Conservation (phyloP, 2,329 filamentous ascomycete genomes). For the Colletotrichum paranaense region DNA sequence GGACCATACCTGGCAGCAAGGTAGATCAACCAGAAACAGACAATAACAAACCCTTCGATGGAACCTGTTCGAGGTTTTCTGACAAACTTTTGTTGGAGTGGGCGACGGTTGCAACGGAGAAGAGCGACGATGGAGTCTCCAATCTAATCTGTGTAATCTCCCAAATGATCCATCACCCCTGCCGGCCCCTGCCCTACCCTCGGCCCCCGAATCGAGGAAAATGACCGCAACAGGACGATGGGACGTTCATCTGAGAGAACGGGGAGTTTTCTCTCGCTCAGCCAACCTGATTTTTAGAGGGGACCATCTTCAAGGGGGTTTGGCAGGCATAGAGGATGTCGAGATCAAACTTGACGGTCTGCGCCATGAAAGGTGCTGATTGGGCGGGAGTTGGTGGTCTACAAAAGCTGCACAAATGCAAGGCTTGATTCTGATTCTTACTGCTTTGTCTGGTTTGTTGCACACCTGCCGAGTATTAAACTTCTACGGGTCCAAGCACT, state of each 20-base stretch:
- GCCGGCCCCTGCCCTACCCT: neutral
- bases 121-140: neutral
- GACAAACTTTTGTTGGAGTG: neutral
- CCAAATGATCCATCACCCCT: neutral
- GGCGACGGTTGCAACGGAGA: neutral
- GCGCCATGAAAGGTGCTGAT: neutral
- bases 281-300: conserved; percentile 29
- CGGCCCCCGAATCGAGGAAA: conserved; percentile 18
- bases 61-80: too few relatives aligned
- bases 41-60: neutral
- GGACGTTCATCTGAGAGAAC: conserved; percentile 18
- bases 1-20: neutral
- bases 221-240: conserved; percentile 10
- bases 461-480: neutral
- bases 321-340: neutral
- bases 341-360: neutral
- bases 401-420: neutral
- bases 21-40: neutral
- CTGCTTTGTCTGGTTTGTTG: neutral
- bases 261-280: neutral
- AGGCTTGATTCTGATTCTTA: neutral
- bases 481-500: neutral
- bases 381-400: neutral
- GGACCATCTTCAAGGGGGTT: conserved; percentile 10
- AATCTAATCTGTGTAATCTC: conserved; percentile 26